Evolutionary conservation across 2,329 filamentous ascomycete species (phyloP).

Genomic region (Ceratocystis colombiana): DNA sequence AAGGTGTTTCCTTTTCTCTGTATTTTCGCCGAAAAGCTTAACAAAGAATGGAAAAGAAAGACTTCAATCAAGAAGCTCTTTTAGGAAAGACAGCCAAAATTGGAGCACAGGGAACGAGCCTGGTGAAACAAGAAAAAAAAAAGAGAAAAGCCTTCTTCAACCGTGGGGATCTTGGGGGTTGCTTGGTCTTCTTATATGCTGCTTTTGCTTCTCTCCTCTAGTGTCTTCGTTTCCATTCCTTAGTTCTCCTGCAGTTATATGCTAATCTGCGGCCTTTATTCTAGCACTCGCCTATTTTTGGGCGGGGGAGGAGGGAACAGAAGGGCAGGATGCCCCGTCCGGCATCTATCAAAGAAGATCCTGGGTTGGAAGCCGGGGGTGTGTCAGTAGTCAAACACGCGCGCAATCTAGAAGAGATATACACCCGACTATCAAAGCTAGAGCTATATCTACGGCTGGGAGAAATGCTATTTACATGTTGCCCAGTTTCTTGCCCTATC

Average conservation of each 20-base stretch:
- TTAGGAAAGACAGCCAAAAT: background rate
- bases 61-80: too few relatives aligned
- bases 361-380: too few relatives aligned
- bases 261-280: background rate
- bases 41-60: background rate
- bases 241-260: background rate
- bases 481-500: too few relatives aligned
- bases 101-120: conserved; percentile 8
- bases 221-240: background rate
- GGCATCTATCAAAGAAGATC: too few relatives aligned
- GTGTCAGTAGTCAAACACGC: too few relatives aligned
- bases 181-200: conserved; percentile 13
- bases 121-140: background rate
- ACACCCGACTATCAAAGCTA: too few relatives aligned
- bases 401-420: too few relatives aligned
- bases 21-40: background rate
- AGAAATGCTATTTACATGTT: too few relatives aligned
- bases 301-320: conserved; percentile 21
- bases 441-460: too few relatives aligned
- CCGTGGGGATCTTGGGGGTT: background rate
- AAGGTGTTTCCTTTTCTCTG: background rate
- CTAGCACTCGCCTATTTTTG: too few relatives aligned
- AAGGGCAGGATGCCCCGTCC: too few relatives aligned
- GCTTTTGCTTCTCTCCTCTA: background rate
- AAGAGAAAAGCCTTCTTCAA: conserved; percentile 33